Evolutionary conservation across 176 grass and related monocot genomes (phyloP).

Genomic region (Bonia amplexicaulis): DNA sequence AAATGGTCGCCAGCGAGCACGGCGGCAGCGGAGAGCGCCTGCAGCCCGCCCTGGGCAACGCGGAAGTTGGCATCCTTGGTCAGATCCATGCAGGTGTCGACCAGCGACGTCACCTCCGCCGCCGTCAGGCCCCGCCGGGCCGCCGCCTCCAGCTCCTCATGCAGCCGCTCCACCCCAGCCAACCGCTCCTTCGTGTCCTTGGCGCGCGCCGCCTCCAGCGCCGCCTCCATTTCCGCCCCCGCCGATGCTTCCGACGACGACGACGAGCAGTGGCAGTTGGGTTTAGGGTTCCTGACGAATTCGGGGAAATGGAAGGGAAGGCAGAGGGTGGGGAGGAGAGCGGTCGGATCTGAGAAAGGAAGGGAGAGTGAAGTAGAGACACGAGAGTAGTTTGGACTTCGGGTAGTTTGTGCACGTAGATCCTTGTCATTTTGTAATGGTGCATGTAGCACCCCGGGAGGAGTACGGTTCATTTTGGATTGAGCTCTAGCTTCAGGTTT

Average conservation of each 20-base stretch:
- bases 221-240: conserved; percentile 66
- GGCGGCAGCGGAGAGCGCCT: conserved; percentile 74
- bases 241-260: not conserved
- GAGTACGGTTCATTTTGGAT: too few relatives aligned
- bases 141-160: conserved; percentile 63
- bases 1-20: conserved; percentile 89
- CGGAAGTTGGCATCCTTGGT: conserved; percentile 74
- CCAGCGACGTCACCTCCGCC: conserved; percentile 54
- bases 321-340: not conserved
- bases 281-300: not conserved
- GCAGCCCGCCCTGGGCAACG: conserved; percentile 64
- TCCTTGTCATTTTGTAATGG: not conserved
- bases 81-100: conserved; percentile 78
- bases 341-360: conserved; percentile 29
- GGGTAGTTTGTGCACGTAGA: not conserved
- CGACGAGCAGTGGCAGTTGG: not conserved
- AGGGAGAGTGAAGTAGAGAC: conserved; percentile 11
- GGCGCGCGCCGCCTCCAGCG: conserved; percentile 68
- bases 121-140: conserved; percentile 48
- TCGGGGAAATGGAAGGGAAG: not conserved
- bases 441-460: not conserved
- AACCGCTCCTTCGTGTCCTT: conserved; percentile 75
- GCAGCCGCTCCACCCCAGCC: conserved; percentile 78
- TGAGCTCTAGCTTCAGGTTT: too few relatives aligned
- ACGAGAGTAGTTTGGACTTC: not conserved